Evolutionary conservation across 108 stramenopile genomes (phyloP), one percentile per base, ranked within the genome.

Genomic region (Mediolabrus comicus): DNA sequence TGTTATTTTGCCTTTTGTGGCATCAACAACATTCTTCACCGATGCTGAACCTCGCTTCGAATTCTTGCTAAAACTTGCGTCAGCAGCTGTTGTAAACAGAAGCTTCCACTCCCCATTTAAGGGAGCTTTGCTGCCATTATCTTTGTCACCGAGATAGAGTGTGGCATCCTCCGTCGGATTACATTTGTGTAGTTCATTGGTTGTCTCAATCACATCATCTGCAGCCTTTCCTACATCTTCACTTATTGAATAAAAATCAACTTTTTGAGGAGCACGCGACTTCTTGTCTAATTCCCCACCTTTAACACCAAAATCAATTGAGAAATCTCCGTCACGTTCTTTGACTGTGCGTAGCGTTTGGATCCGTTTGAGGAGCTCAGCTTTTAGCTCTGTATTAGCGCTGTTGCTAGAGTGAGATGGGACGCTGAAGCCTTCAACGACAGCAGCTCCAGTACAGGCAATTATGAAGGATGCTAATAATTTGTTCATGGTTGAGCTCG

Each of bases 81-180:
- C 87, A 10, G 85, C 85, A 4, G 87, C 87, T 10, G 83, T 89
- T 10, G 83, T 76, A 51, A 84, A 89, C 4, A 89, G 70, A 12
- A 80, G 36, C 32, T 71, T 84, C 87, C 87, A 89, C 22, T 76
- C 25, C 4, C 87, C 87, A 43, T 86, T 27, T 29, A 89, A 65
- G 5, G 84, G 78, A 6, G 54, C 28, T 19, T 49, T 14, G 0
- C 30, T 25, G 0, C 57, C 68, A n/a, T 43, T 43, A n/a, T 67
- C 53, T 36, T 56, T 55, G 34, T 66, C 65, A 22, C 72, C 72
- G 31, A 70, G 32, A 62, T 53, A 71, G 16, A 25, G 27, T 22
- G 75, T 76, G 1, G 61, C 57, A 22, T 69, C 22, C 4, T 46
- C 66, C 13, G 71, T 66, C 14, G 65, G 65, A 25, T 27, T 54